Evolutionary conservation across 768 basidiomycete species (phyloP).

Genomic region (Mycena alexandri): DNA sequence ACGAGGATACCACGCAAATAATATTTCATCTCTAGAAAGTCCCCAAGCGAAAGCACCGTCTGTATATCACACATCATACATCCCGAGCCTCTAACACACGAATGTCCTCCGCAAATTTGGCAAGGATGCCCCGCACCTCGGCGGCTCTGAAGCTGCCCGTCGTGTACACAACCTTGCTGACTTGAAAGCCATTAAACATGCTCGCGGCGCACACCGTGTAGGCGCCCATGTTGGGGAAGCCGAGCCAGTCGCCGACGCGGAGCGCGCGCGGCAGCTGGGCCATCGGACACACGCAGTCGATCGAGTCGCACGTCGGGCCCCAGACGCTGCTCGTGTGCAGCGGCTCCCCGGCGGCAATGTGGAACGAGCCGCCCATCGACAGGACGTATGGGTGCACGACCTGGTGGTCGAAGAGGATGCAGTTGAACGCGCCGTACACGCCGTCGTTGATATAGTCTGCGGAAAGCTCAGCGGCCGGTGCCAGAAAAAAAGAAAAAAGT

Average conservation of each 20-base stretch:
- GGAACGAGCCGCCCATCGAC: slow-evolving; percentile 77
- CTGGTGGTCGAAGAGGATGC: slow-evolving; percentile 98
- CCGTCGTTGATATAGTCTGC: slow-evolving; percentile 99
- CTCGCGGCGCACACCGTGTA: slow-evolving; percentile 98
- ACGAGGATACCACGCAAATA: slow-evolving; percentile 12
- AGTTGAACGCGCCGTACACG: slow-evolving; percentile 97
- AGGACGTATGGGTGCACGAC: slow-evolving; percentile 87
- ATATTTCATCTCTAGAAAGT: slow-evolving; percentile 3
- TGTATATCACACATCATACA: slow-evolving; percentile 15
- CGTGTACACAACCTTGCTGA: slow-evolving; percentile 76
- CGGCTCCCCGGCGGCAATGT: slow-evolving; percentile 54
- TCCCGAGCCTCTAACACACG: not conserved
- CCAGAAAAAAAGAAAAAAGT: not conserved
- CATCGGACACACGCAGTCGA: slow-evolving; percentile 87
- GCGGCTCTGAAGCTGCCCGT: slow-evolving; percentile 18
- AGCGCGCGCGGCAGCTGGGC: slow-evolving; percentile 75
- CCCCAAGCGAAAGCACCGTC: not conserved
- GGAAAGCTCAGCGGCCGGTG: slow-evolving; percentile 26
- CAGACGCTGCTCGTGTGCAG: slow-evolving; percentile 79
- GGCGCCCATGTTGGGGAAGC: slow-evolving; percentile 98
- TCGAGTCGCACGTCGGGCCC: slow-evolving; percentile 99
- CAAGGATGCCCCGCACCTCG: slow-evolving; percentile 31
- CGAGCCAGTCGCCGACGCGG: slow-evolving; percentile 96
- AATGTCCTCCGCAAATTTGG: slow-evolving; percentile 29
- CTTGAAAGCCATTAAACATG: slow-evolving; percentile 93